Conservation (phyloP, 768 basidiomycete genomes). For the Amanita rimosa region DNA sequence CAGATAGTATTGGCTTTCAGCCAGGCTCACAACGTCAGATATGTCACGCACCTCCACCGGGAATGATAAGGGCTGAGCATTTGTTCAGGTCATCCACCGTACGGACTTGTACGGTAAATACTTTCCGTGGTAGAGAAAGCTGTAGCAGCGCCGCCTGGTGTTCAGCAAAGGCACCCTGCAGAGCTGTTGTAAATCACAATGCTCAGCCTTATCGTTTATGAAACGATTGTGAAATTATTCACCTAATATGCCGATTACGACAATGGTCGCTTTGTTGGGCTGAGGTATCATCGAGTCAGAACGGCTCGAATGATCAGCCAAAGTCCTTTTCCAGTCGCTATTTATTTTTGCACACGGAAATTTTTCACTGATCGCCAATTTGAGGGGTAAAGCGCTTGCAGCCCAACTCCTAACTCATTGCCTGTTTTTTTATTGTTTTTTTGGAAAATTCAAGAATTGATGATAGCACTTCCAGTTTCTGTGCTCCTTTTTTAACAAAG, state of each 20-base stretch:
- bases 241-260: conserved; percentile 43
- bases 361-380: background rate
- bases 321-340: background rate
- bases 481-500: too few relatives aligned
- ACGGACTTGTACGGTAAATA: conserved; percentile 51
- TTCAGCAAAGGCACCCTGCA: conserved; percentile 90
- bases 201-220: conserved; percentile 1
- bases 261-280: background rate
- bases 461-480: too few relatives aligned
- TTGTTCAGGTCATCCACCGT: conserved; percentile 59
- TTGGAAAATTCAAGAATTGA: too few relatives aligned
- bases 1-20: background rate
- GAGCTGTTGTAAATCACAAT: conserved; percentile 42
- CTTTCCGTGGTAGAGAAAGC: conserved; percentile 31
- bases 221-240: conserved; percentile 10
- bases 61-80: conserved; percentile 86
- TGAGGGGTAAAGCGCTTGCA: background rate
- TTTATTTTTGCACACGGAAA: background rate
- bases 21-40: background rate
- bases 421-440: too few relatives aligned
- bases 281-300: background rate
- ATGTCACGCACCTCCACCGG: conserved; percentile 63
- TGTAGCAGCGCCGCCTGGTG: conserved; percentile 65
- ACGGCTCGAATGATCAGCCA: too few relatives aligned
- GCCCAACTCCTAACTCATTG: too few relatives aligned